Evolutionary conservation across 306 rosid genomes (phyloP), one percentile per base, ranked within the genome.

Genomic region (Glycyrrhiza uralensis): DNA sequence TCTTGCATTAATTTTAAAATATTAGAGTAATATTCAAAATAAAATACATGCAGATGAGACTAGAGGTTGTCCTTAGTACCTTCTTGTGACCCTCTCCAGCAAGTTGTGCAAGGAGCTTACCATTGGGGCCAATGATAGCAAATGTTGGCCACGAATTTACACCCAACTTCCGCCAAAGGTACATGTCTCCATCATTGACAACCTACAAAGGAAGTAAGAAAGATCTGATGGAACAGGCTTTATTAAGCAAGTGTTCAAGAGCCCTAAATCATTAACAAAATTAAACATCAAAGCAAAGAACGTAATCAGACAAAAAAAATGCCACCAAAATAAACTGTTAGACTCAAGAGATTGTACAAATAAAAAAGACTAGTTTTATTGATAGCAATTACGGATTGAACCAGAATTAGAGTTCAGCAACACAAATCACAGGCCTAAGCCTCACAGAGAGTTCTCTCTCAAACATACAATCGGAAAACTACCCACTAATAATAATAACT

Each of bases 91-190:
- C 98, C 82, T 93, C 98, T 11, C 98, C 98, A 7, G 98, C 75
- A 76, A 91, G 74, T 69, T 90, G 98, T 38, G 92, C 97, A 74
- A 93, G 87, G 76, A 93, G 90, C 81, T 92, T 91, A 60, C 98
- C 96, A 30, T 77, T 78, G 30, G 98, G 98, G 41, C 90, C 91
- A 70, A 93, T 79, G 59, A 93, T 44, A 72, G 98, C 94, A 80
- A 93, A 91, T 23, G 98, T 93, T 71, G 98, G 97, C 98, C 98
- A 93, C 51, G 97, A 93, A 86, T 70, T 93, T 76, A 93, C 78
- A 41, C 98, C 98, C 69, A 93, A 87, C 44, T 86, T 88, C 79
- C 91, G 81, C 98, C 98, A 93, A 67, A 93, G 85, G 69, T 74
- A 87, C 98, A 93, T 93, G 50, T 93, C 96, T 65, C 96, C 96